Conservation (phyloP, 2,329 filamentous ascomycete genomes). For the Aspergillus melleus region DNA sequence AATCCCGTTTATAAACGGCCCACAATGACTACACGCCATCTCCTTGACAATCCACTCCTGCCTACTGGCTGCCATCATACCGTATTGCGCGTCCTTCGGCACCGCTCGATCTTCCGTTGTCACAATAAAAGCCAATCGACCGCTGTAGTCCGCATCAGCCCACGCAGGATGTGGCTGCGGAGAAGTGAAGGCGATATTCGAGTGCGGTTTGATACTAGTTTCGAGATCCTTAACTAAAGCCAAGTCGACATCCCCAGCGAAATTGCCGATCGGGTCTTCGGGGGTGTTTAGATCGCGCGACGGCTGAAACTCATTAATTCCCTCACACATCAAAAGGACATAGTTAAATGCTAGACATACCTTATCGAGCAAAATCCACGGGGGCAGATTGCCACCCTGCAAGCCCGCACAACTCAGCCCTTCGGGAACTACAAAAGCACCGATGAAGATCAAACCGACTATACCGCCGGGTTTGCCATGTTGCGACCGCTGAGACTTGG, state of each 20-base stretch:
- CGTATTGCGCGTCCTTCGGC: constrained; percentile 22
- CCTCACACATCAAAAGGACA: too few relatives aligned
- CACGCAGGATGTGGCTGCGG: constrained; percentile 26
- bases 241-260: constrained; percentile 17
- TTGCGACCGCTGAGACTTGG: constrained; percentile 23
- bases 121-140: constrained; percentile 25
- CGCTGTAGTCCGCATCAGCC: constrained; percentile 20
- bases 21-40: constrained; percentile 15
- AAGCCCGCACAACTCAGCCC: constrained; percentile 26
- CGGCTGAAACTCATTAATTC: constrained; percentile 4
- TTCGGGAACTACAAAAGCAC: constrained; percentile 39
- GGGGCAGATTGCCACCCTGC: constrained; percentile 24
- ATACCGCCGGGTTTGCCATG: constrained; percentile 32
- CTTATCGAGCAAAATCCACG: constrained; percentile 26
- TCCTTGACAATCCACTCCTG: constrained; percentile 24
- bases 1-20: constrained; percentile 14
- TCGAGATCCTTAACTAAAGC: constrained; percentile 2
- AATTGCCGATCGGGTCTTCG: constrained; percentile 13
- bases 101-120: constrained; percentile 22
- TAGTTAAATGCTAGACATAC: constrained; percentile 2
- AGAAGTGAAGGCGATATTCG: constrained; percentile 24
- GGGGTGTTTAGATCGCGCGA: constrained; percentile 12
- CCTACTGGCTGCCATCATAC: constrained; percentile 24
- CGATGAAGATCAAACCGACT: constrained; percentile 31
- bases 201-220: constrained; percentile 20